Evolutionary conservation across 805 yeast species (phyloP), one percentile per base, ranked within the genome.

Genomic region (Starmerella bombi): DNA sequence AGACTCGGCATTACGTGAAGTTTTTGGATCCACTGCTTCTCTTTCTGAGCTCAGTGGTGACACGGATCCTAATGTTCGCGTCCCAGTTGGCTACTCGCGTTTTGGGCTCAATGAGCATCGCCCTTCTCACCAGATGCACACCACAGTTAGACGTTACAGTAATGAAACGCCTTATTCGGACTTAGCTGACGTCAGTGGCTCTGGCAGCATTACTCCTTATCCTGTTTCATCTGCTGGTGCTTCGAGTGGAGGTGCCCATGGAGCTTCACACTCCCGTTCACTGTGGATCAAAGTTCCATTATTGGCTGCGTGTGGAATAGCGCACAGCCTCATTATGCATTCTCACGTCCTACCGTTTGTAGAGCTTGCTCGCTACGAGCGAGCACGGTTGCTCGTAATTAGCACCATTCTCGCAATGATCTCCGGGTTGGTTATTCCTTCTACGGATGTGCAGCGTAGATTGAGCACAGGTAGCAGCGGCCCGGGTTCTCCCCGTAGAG

Each of bases 21-120:
- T 63, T 25, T 63, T 63, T 46, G 67, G 67, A 6, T 59, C 66
- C 10, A 52, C 53, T 25, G 59, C 57, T 10, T 55, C 62, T 23
- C 55, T 62, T 25, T 57, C 60, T 1, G 67, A 63, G 46, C 54
- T 59, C 33, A 54, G 51, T 27, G 59, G 65, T 23, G 60, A 53
- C 25, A 47, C 43, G 33, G 21, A 40, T 39, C 16, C 36, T 7
- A 9, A 23, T 18, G 8, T 17, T 25, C 10, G 43, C 36, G 25
- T 43, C 12, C 37, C 31, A 10, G 28, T 42, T 18, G 52, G 52
- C 3, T 49, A 49, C 43, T 40, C 52, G 16, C 42, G 52, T 12
- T 48, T 48, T 32, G 52, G 52, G 12, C 52, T 49, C 25, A 43
- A 48, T 25, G 52, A 46, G 32, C 49, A 37, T 18, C 50, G 48